Evolutionary conservation across 23 red algal genomes (phyloP).

Genomic region (Agarophyton chilense): DNA sequence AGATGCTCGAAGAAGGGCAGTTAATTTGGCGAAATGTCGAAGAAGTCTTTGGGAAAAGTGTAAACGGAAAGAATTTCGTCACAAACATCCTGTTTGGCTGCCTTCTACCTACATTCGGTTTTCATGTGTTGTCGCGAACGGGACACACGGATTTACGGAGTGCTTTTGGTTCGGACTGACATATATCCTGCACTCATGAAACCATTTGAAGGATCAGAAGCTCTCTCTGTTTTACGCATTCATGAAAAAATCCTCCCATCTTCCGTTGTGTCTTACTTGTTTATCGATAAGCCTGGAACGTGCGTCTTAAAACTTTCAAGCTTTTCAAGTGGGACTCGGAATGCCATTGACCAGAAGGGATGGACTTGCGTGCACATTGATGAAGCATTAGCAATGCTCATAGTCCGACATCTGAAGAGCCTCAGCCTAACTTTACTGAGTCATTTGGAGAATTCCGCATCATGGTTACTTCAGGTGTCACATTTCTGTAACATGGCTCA

Average conservation of each 20-base stretch:
- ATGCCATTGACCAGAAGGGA: neutral
- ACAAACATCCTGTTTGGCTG: neutral
- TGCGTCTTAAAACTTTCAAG: neutral
- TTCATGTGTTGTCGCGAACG: slow-evolving; percentile 22
- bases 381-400: neutral
- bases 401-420: neutral
- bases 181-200: neutral
- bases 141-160: slow-evolving; percentile 5
- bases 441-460: neutral
- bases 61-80: slow-evolving; percentile 23
- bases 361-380: slow-evolving; percentile 11
- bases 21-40: too few relatives aligned
- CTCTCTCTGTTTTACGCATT: slow-evolving; percentile 12
- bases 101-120: slow-evolving; percentile 7
- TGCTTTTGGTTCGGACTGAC: slow-evolving; percentile 14
- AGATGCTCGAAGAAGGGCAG: too few relatives aligned
- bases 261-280: neutral
- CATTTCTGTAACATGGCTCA: too few relatives aligned
- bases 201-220: slow-evolving; percentile 16
- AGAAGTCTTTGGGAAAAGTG: neutral
- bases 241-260: too few relatives aligned
- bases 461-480: slow-evolving; percentile 7
- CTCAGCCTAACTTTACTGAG: neutral
- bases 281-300: neutral
- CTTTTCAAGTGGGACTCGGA: neutral